Conservation (phyloP, 2,329 filamentous ascomycete species). For the Diaporthe ilicicola region DNA sequence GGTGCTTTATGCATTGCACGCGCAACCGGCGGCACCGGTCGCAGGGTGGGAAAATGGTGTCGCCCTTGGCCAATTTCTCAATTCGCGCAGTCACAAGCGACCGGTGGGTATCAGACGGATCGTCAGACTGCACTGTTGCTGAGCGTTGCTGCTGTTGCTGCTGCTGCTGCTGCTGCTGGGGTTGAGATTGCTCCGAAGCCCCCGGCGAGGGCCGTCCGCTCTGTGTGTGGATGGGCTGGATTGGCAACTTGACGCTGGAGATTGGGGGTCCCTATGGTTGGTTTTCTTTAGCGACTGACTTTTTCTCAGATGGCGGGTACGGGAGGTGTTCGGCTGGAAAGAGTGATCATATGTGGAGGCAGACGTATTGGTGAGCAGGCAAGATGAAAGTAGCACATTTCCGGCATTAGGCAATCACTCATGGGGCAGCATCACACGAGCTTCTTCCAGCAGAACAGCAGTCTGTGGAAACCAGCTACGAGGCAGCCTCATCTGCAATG, state of each 20-base stretch:
- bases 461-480: not conserved
- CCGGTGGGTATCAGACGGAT: conserved; percentile 46
- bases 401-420: not conserved
- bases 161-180: not conserved
- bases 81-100: conserved; percentile 77
- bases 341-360: not conserved
- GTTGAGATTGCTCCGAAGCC: conserved; percentile 37
- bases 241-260: conserved; percentile 1
- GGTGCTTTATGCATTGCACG: conserved; percentile 84
- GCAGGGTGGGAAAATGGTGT: conserved; percentile 81
- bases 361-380: not conserved
- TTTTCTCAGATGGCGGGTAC: not conserved
- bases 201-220: conserved; percentile 42
- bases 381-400: not conserved
- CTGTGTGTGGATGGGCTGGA: conserved; percentile 19
- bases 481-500: not conserved
- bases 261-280: conserved; percentile 15
- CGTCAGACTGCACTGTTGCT: conserved; percentile 15
- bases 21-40: conserved; percentile 73
- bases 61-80: conserved; percentile 77
- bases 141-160: conserved; percentile 40
- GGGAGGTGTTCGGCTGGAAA: not conserved
- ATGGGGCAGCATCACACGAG: not conserved
- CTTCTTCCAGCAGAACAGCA: not conserved
- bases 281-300: conserved; percentile 1